These are phyloP conservation scores for Datura wrightii DNA, from an alignment of 257 asterid genomes.

Conservation along the genomic window DNA sequence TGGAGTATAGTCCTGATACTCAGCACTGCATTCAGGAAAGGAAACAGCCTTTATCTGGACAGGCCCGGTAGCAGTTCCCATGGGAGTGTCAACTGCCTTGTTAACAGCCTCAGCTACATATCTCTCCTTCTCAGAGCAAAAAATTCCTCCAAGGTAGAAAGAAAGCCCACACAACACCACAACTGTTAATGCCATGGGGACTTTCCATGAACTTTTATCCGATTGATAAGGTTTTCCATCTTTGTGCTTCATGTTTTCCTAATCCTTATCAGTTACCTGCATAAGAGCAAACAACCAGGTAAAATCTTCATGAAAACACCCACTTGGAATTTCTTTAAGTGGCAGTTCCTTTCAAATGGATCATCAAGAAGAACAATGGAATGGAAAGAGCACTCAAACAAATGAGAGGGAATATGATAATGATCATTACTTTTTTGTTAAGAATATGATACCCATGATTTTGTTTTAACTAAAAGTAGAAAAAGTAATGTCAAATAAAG, in stretches of 20 bases:
- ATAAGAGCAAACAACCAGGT: constrained; percentile 6
- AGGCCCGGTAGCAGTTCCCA: constrained; percentile 34
- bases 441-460: constrained; percentile 16
- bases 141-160: constrained; percentile 68
- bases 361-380: background rate
- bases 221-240: constrained; percentile 54
- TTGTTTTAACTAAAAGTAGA: background rate
- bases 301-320: background rate
- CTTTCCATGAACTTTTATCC: constrained; percentile 45
- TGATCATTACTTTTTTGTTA: background rate
- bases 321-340: background rate
- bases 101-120: constrained; percentile 38
- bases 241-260: constrained; percentile 52
- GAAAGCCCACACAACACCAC: constrained; percentile 68
- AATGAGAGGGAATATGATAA: background rate
- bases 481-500: background rate
- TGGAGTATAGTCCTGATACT: constrained; percentile 71
- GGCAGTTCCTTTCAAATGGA: background rate
- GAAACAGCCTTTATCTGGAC: constrained; percentile 45
- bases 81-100: constrained; percentile 45
- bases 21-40: constrained; percentile 58
- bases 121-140: constrained; percentile 57
- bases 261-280: constrained; percentile 40
- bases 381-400: background rate
- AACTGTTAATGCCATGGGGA: constrained; percentile 51